phyloP scores from a whole-genome alignment of 1,284 basidiomycete species.

The Puccinia hordei region DNA sequence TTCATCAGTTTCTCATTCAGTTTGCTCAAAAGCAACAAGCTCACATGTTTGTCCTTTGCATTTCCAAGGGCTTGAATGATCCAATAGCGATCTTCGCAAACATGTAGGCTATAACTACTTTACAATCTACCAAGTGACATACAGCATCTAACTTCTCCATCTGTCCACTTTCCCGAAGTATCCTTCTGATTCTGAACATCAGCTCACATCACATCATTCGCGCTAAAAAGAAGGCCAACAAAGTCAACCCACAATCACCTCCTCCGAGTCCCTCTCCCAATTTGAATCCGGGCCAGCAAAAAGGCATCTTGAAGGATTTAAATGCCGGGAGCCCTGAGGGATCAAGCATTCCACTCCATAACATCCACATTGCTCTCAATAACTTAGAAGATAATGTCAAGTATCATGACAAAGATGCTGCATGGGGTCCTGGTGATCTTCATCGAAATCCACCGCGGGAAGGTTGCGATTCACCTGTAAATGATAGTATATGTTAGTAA shows the following conservation, averaged over 20 bases:
- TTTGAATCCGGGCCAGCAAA: not conserved
- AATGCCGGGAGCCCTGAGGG: not conserved
- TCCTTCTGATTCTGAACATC: not conserved
- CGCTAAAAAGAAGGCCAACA: not conserved
- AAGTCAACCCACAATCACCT: not conserved
- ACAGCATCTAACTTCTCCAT: not conserved
- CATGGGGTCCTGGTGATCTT: not conserved
- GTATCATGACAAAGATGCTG: not conserved
- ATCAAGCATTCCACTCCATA: not conserved
- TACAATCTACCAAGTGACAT: not conserved
- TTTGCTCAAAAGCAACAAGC: not conserved
- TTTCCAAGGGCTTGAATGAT: conserved; percentile 9
- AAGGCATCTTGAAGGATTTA: not conserved
- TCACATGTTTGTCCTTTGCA: not conserved
- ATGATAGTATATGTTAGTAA: not conserved
- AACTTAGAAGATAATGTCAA: not conserved
- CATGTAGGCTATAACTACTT: not conserved
- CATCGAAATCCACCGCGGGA: not conserved
- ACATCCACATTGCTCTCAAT: conserved; percentile 3
- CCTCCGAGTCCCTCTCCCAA: not conserved
- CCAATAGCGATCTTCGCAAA: not conserved
- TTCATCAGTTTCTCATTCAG: not conserved
- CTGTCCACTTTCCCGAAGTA: not conserved
- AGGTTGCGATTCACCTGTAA: not conserved
- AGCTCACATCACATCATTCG: not conserved